Base-by-base conservation (phyloP, 768 basidiomycete genomes). In the Tylopilus vinaceipallidus region DNA sequence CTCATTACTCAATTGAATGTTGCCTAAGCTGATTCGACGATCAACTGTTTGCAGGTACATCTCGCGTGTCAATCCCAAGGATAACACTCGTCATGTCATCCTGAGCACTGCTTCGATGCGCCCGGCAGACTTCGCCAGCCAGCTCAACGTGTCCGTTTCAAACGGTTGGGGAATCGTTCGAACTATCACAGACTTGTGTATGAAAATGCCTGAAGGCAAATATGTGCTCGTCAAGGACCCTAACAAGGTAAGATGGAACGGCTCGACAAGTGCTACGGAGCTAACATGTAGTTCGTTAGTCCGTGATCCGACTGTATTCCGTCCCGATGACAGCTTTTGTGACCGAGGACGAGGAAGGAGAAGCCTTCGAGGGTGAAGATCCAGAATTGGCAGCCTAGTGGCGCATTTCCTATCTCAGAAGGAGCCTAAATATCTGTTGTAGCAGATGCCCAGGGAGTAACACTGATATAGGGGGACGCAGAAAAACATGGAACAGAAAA, bases 161-260 rank as follows among this genome's bases (percentile, higher is more conserved):
- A 98, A 98, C 65, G 97, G 97, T 11, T 99, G 97, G 97, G 97
- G 97, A 47, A 98, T 99, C 62, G 91, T 98, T 27, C 80, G 97
- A 52, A 95, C 91, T 12, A 86, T 99, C 51, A 88, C 91, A 24
- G 97, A 99, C 63, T 71, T 98, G 52, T 91, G 89, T 68, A 83
- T 97, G 83, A 94, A 95, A 70, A 86, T 94, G 84, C 91, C 92
- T 19, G 95, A 98, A 70, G 97, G 97, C 67, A 97, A 97, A 69
- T 99, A 98, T 65, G 89, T 98, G 13, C 75, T 99, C 23, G 84
- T 99, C 45, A 97, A 95, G 72, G 97, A 99, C 70, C 95, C 97
- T 16, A 98, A 98, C 79, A 92, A 83, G 83, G 95, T 95, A 63
- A 48, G 60, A 79, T 68, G 29, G 36, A 44, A 49, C 49, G 37